These are phyloP conservation scores for Fusarium falciforme DNA, from an alignment of 2,329 filamentous ascomycete genomes.

Conservation along the genomic window DNA sequence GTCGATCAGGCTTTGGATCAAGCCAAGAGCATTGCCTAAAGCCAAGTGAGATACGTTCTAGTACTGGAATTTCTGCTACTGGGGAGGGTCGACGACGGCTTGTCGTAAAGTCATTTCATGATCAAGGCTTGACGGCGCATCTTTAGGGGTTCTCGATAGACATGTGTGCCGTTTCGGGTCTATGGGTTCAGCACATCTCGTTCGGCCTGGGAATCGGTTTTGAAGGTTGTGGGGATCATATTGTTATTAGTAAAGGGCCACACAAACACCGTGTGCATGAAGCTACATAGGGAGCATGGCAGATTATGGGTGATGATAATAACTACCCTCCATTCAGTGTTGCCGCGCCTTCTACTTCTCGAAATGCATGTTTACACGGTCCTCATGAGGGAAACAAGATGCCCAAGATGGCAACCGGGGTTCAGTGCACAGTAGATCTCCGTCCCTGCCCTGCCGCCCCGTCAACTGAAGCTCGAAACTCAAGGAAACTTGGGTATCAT, in stretches of 20 bases:
- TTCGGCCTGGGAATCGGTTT: not conserved
- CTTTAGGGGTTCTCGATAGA: not conserved
- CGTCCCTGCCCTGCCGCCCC: not conserved
- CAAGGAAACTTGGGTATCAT: not conserved
- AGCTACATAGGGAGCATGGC: not conserved
- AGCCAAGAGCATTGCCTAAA: conserved; percentile 33
- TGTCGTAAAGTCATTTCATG: not conserved
- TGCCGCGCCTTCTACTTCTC: not conserved
- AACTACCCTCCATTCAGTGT: not conserved
- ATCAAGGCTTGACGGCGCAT: not conserved
- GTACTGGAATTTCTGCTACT: not conserved
- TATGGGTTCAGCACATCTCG: not conserved
- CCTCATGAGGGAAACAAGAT: not conserved
- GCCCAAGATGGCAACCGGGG: not conserved
- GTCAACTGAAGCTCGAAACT: not conserved
- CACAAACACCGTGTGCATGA: not conserved
- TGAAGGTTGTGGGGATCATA: not conserved
- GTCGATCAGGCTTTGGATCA: conserved; percentile 49
- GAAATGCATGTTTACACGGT: too few relatives aligned
- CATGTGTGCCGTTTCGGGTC: not conserved
- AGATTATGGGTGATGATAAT: not conserved
- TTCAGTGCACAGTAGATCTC: not conserved
- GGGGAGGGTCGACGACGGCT: not conserved
- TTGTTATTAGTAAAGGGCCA: not conserved
- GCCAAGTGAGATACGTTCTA: conserved; percentile 6